phyloP scores from a whole-genome alignment of 495 filamentous ascomycete species.

The Podospora appendiculata region DNA sequence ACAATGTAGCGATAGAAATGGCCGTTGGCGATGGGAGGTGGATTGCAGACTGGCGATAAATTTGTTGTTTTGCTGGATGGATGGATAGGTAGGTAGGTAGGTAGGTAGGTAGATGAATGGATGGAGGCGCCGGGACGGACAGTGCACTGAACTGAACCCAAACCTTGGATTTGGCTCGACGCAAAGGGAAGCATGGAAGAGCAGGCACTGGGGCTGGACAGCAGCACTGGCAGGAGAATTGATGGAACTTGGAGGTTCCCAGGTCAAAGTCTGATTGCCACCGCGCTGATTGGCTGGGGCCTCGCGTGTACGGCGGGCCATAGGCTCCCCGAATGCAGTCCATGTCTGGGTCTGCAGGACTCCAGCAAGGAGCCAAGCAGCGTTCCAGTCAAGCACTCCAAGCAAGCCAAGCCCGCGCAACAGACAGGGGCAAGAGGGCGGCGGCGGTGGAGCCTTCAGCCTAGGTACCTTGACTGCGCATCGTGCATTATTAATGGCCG shows the following conservation, averaged over 20 bases:
- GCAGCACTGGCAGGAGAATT: constrained; percentile 2
- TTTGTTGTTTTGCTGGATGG: background rate
- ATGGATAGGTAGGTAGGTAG: too few species aligned
- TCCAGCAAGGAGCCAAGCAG: constrained; percentile 1
- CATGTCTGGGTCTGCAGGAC: constrained; percentile 3
- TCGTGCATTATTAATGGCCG: background rate
- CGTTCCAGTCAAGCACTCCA: background rate
- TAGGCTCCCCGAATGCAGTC: constrained; percentile 9
- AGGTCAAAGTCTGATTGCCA: constrained; percentile 31
- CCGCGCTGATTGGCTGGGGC: constrained; percentile 20
- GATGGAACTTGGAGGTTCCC: constrained; percentile 19
- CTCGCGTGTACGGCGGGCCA: constrained; percentile 13
- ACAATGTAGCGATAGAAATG: constrained; percentile 9
- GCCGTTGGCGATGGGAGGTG: constrained; percentile 9
- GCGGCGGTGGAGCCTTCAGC: background rate
- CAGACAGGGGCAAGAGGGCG: background rate
- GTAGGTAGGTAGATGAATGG: background rate
- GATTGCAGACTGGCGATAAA: constrained; percentile 4
- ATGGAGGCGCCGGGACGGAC: constrained; percentile 8
- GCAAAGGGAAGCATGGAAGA: constrained; percentile 4
- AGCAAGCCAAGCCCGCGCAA: too few species aligned
- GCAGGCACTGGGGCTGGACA: too few species aligned
- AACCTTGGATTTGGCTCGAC: constrained; percentile 10
- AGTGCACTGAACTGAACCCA: constrained; percentile 3
- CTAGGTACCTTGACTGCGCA: background rate